Evolutionary conservation across 1,284 basidiomycete genomes (phyloP).

Genomic region (Filobasidium uniguttulatum): DNA sequence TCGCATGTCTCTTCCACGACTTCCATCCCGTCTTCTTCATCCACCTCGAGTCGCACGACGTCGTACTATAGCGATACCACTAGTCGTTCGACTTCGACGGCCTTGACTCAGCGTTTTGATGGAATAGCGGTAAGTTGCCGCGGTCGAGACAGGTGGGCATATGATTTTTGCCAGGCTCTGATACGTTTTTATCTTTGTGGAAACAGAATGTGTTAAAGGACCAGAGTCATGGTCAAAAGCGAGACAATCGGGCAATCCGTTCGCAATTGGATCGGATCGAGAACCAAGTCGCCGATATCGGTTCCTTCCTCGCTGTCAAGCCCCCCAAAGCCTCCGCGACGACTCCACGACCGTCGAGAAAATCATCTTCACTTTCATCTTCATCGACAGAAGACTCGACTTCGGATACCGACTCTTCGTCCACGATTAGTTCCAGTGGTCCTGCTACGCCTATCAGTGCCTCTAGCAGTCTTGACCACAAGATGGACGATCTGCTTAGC

Average conservation of each 20-base stretch:
- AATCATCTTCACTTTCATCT: slow-evolving; percentile 15
- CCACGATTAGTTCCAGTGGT: slow-evolving; percentile 24
- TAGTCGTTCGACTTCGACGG: no score
- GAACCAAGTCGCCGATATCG: slow-evolving; percentile 23
- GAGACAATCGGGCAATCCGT: slow-evolving; percentile 11
- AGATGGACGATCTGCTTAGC: neutral
- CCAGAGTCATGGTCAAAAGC: slow-evolving; percentile 30
- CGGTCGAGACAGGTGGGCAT: no score
- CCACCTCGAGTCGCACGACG: neutral
- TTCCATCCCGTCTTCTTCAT: neutral
- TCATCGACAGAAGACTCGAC: slow-evolving; percentile 9
- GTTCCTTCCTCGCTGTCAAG: slow-evolving; percentile 7
- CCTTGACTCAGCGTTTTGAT: no score
- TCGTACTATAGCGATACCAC: neutral
- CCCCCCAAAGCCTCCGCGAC: neutral
- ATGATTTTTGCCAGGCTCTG: no score
- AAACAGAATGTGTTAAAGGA: no score
- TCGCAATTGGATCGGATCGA: slow-evolving; percentile 35
- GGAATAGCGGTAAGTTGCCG: no score
- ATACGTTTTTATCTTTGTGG: no score
- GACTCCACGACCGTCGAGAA: slow-evolving; percentile 13
- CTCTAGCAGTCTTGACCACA: neutral
- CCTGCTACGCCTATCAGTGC: slow-evolving; percentile 22
- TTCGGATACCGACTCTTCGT: slow-evolving; percentile 15
- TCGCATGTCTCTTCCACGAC: neutral